phyloP scores from a whole-genome alignment of 331 rosid genomes.

The Spiraea crenata region DNA sequence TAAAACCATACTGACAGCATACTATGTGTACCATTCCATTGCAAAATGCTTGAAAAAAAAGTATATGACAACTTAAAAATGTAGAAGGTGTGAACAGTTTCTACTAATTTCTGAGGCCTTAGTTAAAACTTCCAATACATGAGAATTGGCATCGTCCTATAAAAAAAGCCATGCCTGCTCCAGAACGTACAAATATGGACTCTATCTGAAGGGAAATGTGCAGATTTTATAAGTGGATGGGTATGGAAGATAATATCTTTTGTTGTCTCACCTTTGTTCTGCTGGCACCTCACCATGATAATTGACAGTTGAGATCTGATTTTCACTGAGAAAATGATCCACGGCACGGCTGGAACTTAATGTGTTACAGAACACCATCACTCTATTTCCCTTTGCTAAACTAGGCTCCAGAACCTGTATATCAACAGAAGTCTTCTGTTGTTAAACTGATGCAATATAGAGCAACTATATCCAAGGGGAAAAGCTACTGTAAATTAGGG shows the following conservation, averaged over 20 bases:
- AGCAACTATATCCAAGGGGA: neutral
- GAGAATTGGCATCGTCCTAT: neutral
- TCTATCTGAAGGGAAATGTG: neutral
- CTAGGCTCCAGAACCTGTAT: conserved; percentile 90
- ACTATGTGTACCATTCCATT: neutral
- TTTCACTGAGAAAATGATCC: conserved; percentile 90
- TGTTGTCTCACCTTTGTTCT: conserved; percentile 59
- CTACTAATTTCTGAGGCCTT: neutral
- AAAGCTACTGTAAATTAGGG: neutral
- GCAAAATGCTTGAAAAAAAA: neutral
- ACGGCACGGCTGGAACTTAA: conserved; percentile 94
- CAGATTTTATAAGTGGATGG: neutral
- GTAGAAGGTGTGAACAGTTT: neutral
- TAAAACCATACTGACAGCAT: neutral
- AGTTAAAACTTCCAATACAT: neutral
- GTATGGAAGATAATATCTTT: conserved; percentile 5
- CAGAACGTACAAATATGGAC: neutral
- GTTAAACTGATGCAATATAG: conserved; percentile 1
- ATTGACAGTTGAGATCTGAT: conserved; percentile 73
- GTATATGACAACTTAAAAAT: neutral
- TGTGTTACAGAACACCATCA: conserved; percentile 97
- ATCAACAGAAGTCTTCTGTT: conserved; percentile 11
- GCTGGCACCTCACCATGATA: conserved; percentile 99
- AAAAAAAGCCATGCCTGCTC: neutral
- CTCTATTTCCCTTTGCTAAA: conserved; percentile 81